Base-by-base conservation (phyloP, 2,329 filamentous ascomycete genomes). In the Arthrobotrys conoides region DNA sequence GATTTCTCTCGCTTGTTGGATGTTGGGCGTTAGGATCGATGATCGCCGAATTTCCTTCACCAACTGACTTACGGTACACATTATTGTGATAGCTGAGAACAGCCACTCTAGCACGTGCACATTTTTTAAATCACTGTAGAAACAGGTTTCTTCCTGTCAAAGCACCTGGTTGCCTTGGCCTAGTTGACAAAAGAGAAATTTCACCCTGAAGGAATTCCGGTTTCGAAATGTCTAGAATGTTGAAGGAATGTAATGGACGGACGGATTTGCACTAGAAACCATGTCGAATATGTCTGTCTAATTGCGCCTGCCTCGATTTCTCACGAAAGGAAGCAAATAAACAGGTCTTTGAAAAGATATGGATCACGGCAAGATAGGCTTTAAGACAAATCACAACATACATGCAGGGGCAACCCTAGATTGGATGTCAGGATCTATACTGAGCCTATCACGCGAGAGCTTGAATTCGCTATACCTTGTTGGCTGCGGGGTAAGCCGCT, bases 181-280 rank as follows among this genome's bases (percentile, higher is more conserved):
- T 36, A 36, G 18, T 22, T 53, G 48, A 46, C 49, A 38, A 53
- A 30, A 6, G 20, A 30, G 30, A 14, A 55, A 55, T 30, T 22
- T 14, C 38, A 36, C 24, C 16, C 38, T 70, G 66, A 57, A 59
- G 66, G 53, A 61, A 70, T 57, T 46, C 27, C 24, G 20, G 66
- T 69, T 69, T 69, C 66, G 44, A 44, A 70, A 70, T 59, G 53
- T 70, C 51, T 61, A 36, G 38, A 49, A 46, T 70, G 66, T 57
- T 48, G 49, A 53, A 65, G 41, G 33, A 48, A 51, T 65, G 30
- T 14, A 16, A 16, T 33, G 33, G 61, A 65, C 61, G 46, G 57
- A 65, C 61, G 46, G 57, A 65, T 65, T 18, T 22, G 61, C 49
- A 49, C 61, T 48, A 46, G 48, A 22, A 27, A 44, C 65, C 36